A percentile compares a stretch with the other conserved stretches of the same genome.
Evolutionary conservation across 2,329 filamentous ascomycete genomes (phyloP).

Genomic region (Alternaria dauci): DNA sequence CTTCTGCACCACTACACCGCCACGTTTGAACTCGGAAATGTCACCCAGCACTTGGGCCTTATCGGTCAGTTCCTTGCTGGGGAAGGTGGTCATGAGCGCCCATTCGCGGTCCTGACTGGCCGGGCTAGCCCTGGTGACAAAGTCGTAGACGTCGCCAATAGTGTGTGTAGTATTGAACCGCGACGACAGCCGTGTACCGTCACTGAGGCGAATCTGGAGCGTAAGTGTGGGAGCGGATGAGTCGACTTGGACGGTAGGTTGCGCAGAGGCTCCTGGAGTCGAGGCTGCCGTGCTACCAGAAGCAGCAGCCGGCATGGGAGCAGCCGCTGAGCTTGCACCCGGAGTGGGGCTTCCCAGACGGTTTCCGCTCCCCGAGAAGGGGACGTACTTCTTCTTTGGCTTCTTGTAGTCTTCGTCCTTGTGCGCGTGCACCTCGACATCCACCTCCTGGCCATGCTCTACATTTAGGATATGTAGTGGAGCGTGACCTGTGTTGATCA

Average conservation of each 20-base stretch:
- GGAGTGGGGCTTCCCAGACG: slow-evolving; percentile 81
- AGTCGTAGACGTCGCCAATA: slow-evolving; percentile 78
- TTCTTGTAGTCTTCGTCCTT: slow-evolving; percentile 77
- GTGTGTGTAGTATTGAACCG: slow-evolving; percentile 84
- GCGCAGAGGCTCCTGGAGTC: slow-evolving; percentile 48
- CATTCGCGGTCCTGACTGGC: slow-evolving; percentile 68
- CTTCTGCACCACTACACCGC: slow-evolving; percentile 65
- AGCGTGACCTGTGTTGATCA: slow-evolving; percentile 80
- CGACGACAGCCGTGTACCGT: slow-evolving; percentile 78
- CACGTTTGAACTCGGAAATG: slow-evolving; percentile 60
- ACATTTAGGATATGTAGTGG: slow-evolving; percentile 82
- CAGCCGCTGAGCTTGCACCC: slow-evolving; percentile 56
- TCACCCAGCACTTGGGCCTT: slow-evolving; percentile 61
- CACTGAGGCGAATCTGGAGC: slow-evolving; percentile 79
- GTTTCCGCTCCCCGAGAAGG: slow-evolving; percentile 75
- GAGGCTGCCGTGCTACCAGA: slow-evolving; percentile 39
- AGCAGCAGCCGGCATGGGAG: slow-evolving; percentile 46
- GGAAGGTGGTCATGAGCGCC: slow-evolving; percentile 83
- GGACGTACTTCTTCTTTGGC: slow-evolving; percentile 78
- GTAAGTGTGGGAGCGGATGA: slow-evolving; percentile 71
- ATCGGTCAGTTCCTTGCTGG: slow-evolving; percentile 80
- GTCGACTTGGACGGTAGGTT: slow-evolving; percentile 64
- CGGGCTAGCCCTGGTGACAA: slow-evolving; percentile 71
- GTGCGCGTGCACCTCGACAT: slow-evolving; percentile 78
- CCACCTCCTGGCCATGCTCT: slow-evolving; percentile 75